These are phyloP conservation scores for Candida dajiaensis DNA, from an alignment of 805 yeast species.

Conservation along the genomic window DNA sequence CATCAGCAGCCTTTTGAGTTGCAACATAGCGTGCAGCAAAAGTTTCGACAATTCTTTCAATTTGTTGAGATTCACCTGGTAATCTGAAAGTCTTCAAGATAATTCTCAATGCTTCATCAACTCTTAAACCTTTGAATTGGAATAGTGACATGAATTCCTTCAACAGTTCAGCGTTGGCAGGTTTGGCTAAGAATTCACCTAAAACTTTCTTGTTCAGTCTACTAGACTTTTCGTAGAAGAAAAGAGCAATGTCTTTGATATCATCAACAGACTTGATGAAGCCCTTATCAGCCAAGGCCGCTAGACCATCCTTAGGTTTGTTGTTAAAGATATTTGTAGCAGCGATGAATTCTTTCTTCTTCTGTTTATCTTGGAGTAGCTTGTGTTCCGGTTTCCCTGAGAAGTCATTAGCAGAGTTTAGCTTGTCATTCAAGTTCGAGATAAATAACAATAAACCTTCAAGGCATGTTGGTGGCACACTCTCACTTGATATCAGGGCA, in stretches of 20 bases:
- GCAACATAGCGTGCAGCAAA: constrained; percentile 77
- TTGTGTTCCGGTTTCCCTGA: constrained; percentile 11
- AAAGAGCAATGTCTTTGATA: constrained; percentile 60
- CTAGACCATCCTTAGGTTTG: constrained; percentile 72
- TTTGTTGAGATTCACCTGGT: constrained; percentile 97
- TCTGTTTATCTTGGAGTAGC: constrained; percentile 28
- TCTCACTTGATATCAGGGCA: constrained; percentile 70
- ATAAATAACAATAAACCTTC: constrained; percentile 78
- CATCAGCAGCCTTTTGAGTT: constrained; percentile 23
- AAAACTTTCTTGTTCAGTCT: constrained; percentile 80
- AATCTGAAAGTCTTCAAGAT: constrained; percentile 78
- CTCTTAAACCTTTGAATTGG: constrained; percentile 72
- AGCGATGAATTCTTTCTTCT: constrained; percentile 68
- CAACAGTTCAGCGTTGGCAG: constrained; percentile 54
- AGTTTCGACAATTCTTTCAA: constrained; percentile 83
- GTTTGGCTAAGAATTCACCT: constrained; percentile 83
- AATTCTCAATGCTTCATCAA: constrained; percentile 88
- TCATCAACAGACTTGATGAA: constrained; percentile 52
- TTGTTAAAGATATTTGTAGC: constrained; percentile 75
- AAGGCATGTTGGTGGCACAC: constrained; percentile 88
- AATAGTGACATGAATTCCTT: constrained; percentile 60
- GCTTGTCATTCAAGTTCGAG: constrained; percentile 50
- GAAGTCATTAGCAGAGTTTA: constrained; percentile 18
- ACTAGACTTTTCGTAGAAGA: constrained; percentile 72
- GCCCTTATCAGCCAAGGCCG: constrained; percentile 54